Base-by-base conservation (phyloP, 306 rosid species). In the Styphnolobium japonicum region DNA sequence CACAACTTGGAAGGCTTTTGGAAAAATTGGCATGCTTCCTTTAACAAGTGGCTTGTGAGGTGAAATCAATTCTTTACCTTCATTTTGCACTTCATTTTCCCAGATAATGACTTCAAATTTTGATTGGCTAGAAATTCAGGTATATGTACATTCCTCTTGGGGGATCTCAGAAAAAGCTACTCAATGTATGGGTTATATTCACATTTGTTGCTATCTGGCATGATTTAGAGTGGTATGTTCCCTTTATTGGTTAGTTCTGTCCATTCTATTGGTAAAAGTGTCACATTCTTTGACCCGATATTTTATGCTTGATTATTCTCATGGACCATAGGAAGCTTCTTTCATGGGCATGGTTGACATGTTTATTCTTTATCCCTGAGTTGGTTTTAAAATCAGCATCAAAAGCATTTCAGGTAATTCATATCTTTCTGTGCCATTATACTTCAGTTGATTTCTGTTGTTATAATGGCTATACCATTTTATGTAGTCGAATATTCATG, bases 1-100 rank as follows among this genome's bases (percentile, higher is more conserved):
- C 86, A 86, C 81, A 90, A 83, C 83, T 79, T 95, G 88, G 97
- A 95, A 87, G 87, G 88, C 64, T 95, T 92, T 80, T 95, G 98
- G 98, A 95, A 95, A 86, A 91, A 83, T 81, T 95, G 98, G 98
- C 98, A 95, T 89, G 97, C 98, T 82, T 95, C 98, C 82, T 95
- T 80, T 81, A 95, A 95, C 88, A 95, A 92, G 89, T 95, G 97
- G 98, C 97, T 95, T 77, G 98, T 95, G 87, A 92, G 98, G 98
- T 92, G 80, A 72, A 73, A 61, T 82, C 4, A 68, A 72, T 56
- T 80, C 46, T 73, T 62, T 52, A 27, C 75, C 61, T 40, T 67
- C 49, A 33, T 65, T 68, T 56, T 67, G 34, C 74, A 27, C 19
- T 78, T 53, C 6, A 15, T 15, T 82, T 78, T 71, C 46, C 29